Conservation (phyloP, 306 rosid genomes). For the Gastrolobium villosum region DNA sequence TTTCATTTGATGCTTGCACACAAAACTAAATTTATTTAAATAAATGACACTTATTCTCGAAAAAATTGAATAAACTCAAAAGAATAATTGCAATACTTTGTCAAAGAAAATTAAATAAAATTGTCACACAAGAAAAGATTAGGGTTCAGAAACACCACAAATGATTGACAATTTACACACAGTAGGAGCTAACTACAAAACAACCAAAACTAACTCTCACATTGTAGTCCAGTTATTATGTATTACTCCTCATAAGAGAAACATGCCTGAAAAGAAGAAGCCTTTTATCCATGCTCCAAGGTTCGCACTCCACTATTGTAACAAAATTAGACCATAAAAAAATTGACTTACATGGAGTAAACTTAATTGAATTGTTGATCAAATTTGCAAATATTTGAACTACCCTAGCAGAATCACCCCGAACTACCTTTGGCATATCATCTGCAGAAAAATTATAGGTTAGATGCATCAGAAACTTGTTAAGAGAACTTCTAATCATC, state of each 20-base stretch:
- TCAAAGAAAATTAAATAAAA: not conserved
- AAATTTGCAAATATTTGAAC: conserved; percentile 96
- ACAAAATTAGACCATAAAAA: not conserved
- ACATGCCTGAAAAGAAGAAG: conserved; percentile 42
- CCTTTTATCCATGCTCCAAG: conserved; percentile 25
- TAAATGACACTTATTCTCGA: not conserved
- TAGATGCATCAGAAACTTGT: conserved; percentile 34
- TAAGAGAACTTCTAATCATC: conserved; percentile 7
- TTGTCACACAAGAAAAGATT: not conserved
- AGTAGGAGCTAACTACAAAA: conserved; percentile 39
- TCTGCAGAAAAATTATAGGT: conserved; percentile 60
- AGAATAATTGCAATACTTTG: not conserved
- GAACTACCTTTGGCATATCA: conserved; percentile 90
- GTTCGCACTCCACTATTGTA: not conserved
- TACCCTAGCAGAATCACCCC: conserved; percentile 97
- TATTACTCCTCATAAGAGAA: conserved; percentile 42
- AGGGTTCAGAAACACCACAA: conserved; percentile 25
- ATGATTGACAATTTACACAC: conserved; percentile 40
- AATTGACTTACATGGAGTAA: conserved; percentile 83
- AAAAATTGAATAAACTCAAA: not conserved
- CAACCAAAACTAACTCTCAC: conserved; percentile 41
- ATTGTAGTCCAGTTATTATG: conserved; percentile 45
- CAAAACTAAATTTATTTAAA: not conserved
- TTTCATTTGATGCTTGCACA: not conserved
- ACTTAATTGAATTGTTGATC: conserved; percentile 96